phyloP scores from a whole-genome alignment of 345 rosid species.

The Punica granatum region DNA sequence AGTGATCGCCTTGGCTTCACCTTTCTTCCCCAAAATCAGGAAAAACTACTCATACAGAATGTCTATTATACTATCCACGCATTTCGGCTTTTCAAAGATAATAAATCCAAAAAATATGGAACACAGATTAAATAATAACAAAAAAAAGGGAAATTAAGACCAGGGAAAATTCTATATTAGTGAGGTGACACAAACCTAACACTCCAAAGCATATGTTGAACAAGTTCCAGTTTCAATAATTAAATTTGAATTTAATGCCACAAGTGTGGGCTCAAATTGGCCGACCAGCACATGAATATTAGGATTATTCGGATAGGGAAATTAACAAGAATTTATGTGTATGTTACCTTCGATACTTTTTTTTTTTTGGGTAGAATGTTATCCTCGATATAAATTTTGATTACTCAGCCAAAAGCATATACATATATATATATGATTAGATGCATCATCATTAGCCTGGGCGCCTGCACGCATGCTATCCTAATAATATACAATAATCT shows the following conservation, averaged over 20 bases:
- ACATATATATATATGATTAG: background rate
- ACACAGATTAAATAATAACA: background rate
- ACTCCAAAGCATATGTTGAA: background rate
- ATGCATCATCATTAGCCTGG: background rate
- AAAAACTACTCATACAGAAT: background rate
- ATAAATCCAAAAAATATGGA: background rate
- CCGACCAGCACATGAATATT: constrained; percentile 1
- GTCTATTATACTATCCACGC: background rate
- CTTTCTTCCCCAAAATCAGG: background rate
- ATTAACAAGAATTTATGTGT: background rate
- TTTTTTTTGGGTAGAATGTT: too few species aligned
- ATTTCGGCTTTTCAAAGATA: background rate
- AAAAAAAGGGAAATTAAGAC: background rate
- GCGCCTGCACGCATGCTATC: background rate
- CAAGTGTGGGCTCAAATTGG: constrained; percentile 3
- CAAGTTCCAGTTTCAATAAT: background rate
- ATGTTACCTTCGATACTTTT: background rate
- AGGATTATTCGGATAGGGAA: background rate
- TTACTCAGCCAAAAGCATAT: background rate
- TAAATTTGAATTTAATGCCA: background rate
- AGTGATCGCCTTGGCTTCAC: background rate
- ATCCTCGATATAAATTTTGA: too few species aligned
- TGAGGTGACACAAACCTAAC: constrained; percentile 19
- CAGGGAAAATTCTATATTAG: background rate
- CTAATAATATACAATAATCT: too few species aligned